Conservation (phyloP, 140 eudicot species). For the Cichorium intybus region DNA sequence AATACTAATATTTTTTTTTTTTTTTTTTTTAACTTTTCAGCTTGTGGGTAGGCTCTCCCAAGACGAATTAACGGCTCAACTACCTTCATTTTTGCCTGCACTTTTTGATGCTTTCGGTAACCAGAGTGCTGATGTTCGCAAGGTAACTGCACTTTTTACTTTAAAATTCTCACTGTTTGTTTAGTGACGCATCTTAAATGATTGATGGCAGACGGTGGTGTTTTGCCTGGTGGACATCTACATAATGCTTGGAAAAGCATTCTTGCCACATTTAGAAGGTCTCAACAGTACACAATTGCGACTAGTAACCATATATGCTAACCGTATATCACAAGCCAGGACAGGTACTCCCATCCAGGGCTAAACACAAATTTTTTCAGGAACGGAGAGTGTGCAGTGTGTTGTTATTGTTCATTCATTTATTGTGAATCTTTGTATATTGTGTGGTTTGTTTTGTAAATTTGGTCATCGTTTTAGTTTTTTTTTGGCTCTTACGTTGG, state of each 20-base stretch:
- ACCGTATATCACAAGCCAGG: constrained; percentile 95
- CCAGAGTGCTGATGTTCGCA: constrained; percentile 99
- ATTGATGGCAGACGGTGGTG: constrained; percentile 81
- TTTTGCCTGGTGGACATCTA: constrained; percentile 96
- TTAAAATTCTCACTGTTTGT: no score
- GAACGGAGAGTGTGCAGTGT: background rate
- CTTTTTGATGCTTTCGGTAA: constrained; percentile 94
- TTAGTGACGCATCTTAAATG: background rate
- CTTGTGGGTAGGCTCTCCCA: constrained; percentile 91
- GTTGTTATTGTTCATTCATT: background rate
- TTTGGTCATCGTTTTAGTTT: background rate
- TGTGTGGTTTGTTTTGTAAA: background rate
- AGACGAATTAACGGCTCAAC: constrained; percentile 75
- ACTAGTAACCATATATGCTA: constrained; percentile 91
- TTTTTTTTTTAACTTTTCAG: constrained; percentile 36
- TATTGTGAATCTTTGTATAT: no score
- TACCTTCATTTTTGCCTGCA: constrained; percentile 89
- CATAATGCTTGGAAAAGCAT: constrained; percentile 89
- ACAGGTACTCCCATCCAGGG: constrained; percentile 70
- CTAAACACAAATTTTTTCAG: constrained; percentile 6
- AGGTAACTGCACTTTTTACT: constrained; percentile 39
- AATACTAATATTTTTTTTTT: background rate
- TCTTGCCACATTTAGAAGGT: constrained; percentile 90
- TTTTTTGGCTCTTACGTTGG: background rate
- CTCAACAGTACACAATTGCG: constrained; percentile 89